phyloP scores from a whole-genome alignment of 2,329 filamentous ascomycete species.

The Coleophoma eucalyptorum region DNA sequence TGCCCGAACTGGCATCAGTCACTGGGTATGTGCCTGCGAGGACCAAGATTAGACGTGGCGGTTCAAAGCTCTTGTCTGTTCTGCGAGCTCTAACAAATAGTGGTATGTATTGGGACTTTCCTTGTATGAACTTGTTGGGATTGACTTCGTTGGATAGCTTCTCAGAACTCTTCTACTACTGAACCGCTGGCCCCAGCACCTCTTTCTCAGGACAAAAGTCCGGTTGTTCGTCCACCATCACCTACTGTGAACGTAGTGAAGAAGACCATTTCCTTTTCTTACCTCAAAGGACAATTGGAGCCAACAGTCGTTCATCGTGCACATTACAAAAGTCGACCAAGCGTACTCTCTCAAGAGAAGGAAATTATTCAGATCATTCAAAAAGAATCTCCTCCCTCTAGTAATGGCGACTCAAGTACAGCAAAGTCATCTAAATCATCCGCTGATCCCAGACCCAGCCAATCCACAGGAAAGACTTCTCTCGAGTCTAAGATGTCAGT shows the following conservation, averaged over 20 bases:
- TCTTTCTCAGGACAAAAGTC: constrained; percentile 4
- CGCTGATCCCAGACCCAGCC: constrained; percentile 14
- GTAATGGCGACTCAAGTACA: constrained; percentile 17
- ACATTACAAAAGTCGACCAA: constrained; percentile 32
- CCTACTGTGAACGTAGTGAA: constrained; percentile 12
- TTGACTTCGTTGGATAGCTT: too few relatives aligned
- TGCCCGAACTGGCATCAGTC: too few relatives aligned
- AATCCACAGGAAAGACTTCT: constrained; percentile 28
- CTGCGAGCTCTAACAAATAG: constrained; percentile 39
- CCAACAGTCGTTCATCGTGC: constrained; percentile 39
- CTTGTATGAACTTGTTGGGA: too few relatives aligned
- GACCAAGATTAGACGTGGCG: constrained; percentile 34
- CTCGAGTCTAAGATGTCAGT: constrained; percentile 37
- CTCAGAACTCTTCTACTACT: not conserved
- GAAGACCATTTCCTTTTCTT: constrained; percentile 35
- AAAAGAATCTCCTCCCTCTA: constrained; percentile 21
- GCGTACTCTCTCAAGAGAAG: constrained; percentile 30
- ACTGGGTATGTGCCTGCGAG: too few relatives aligned
- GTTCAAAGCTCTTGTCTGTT: constrained; percentile 37
- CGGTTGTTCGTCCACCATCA: constrained; percentile 8
- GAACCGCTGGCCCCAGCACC: not conserved
- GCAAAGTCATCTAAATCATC: constrained; percentile 19
- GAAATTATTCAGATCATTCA: constrained; percentile 14
- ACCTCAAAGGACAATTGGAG: constrained; percentile 34
- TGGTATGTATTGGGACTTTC: constrained; percentile 12